Evolutionary conservation across 345 rosid genomes (phyloP).

Genomic region (Euphorbia pulcherrima): DNA sequence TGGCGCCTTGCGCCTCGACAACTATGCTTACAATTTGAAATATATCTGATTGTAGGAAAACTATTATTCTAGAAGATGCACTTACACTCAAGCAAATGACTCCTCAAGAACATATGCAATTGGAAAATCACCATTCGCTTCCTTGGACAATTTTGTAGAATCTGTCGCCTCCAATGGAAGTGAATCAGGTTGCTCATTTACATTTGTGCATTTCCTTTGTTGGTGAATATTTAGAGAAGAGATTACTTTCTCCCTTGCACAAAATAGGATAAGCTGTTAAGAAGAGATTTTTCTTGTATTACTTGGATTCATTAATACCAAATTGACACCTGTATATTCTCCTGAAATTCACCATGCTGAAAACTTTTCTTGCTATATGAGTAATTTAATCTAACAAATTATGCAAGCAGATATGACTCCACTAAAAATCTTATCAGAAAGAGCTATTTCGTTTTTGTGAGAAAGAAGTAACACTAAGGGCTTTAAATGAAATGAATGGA

Average conservation of each 20-base stretch:
- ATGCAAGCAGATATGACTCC: background rate
- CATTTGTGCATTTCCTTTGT: background rate
- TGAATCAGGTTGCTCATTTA: constrained; percentile 52
- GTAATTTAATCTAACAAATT: background rate
- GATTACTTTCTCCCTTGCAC: background rate
- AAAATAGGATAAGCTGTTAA: constrained; percentile 7
- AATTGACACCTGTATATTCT: background rate
- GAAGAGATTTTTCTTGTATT: background rate
- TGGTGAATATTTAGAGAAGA: background rate
- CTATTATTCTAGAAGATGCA: constrained; percentile 34
- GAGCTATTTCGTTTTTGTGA: background rate
- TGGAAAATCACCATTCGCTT: constrained; percentile 82
- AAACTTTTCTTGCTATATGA: background rate
- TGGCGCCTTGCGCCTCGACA: no score
- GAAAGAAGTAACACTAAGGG: background rate
- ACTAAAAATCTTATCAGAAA: background rate
- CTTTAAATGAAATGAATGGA: no score
- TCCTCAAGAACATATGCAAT: constrained; percentile 39
- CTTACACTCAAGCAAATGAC: constrained; percentile 35
- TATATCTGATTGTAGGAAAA: constrained; percentile 44
- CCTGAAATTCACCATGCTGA: background rate
- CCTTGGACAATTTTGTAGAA: constrained; percentile 72
- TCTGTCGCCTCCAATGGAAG: constrained; percentile 62
- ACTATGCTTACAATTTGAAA: no score
- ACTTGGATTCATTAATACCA: background rate